phyloP scores from a whole-genome alignment of 208 protist genomes.

The Trypanosoma platydactyli region DNA sequence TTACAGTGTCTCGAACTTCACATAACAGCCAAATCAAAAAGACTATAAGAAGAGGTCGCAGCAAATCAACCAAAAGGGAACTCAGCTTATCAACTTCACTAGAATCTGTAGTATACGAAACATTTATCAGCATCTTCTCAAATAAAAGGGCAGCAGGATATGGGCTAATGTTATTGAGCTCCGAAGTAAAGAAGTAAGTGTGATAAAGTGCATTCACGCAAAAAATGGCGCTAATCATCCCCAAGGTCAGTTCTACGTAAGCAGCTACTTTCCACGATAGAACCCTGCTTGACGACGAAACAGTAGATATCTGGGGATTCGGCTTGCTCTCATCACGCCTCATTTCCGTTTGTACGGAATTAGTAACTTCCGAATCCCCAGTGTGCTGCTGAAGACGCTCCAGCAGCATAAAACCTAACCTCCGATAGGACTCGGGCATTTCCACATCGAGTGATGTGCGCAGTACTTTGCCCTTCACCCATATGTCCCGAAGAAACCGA shows the following conservation, averaged over 20 bases:
- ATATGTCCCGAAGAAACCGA: slow-evolving; percentile 52
- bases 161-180: background rate
- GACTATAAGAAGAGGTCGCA: slow-evolving; percentile 24
- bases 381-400: slow-evolving; percentile 22
- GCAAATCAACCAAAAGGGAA: slow-evolving; percentile 14
- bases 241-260: slow-evolving; percentile 23
- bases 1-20: background rate
- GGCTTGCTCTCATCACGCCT: too few species aligned
- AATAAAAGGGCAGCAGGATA: background rate
- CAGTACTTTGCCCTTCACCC: slow-evolving; percentile 48
- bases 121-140: background rate
- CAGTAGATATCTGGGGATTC: too few species aligned
- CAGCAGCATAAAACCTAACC: slow-evolving; percentile 40
- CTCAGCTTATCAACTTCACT: background rate
- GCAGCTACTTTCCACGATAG: background rate
- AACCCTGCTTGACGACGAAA: background rate
- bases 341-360: too few species aligned
- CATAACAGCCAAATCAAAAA: slow-evolving; percentile 20
- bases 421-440: slow-evolving; percentile 50
- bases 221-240: slow-evolving; percentile 10
- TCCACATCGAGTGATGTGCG: slow-evolving; percentile 45
- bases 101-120: background rate
- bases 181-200: slow-evolving; percentile 20
- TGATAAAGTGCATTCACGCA: slow-evolving; percentile 19
- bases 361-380: background rate